These are phyloP conservation scores for Kodamaea nitidulidarum DNA, from an alignment of 805 yeast genomes.

Conservation along the genomic window DNA sequence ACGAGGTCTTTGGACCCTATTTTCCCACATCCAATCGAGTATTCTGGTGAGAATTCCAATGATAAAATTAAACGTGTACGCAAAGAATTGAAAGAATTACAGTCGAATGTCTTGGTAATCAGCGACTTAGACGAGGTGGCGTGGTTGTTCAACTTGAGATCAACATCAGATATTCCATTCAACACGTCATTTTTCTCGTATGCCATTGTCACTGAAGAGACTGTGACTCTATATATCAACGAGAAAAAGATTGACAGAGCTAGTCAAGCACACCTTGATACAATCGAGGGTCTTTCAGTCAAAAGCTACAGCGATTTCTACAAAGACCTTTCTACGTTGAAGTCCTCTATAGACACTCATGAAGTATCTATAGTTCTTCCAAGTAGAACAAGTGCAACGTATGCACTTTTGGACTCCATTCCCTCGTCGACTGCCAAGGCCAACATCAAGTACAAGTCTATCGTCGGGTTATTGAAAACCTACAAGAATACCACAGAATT, in stretches of 20 bases:
- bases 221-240: conserved; percentile 53
- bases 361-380: conserved; percentile 29
- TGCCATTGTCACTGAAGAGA: conserved; percentile 31
- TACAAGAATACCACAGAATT: conserved; percentile 73
- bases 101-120: conserved; percentile 44
- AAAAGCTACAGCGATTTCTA: conserved; percentile 58
- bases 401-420: conserved; percentile 28
- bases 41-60: conserved; percentile 31
- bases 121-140: conserved; percentile 86
- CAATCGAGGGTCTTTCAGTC: conserved; percentile 32
- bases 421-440: conserved; percentile 27
- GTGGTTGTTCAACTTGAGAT: conserved; percentile 84
- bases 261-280: conserved; percentile 19
- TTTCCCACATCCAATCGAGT: conserved; percentile 27
- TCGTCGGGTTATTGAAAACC: conserved; percentile 55
- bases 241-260: conserved; percentile 38
- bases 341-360: conserved; percentile 15
- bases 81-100: conserved; percentile 23
- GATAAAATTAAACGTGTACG: conserved; percentile 29
- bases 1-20: conserved; percentile 30
- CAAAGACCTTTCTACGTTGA: conserved; percentile 41
- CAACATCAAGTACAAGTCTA: conserved; percentile 24
- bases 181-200: conserved; percentile 85
- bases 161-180: conserved; percentile 69
- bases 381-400: conserved; percentile 24